A percentile compares a stretch with the other conserved stretches of the same genome.
These are phyloP conservation scores for Chrysanthemum lavandulifolium DNA, from an alignment of 129 eudicot species.

Conservation along the genomic window DNA sequence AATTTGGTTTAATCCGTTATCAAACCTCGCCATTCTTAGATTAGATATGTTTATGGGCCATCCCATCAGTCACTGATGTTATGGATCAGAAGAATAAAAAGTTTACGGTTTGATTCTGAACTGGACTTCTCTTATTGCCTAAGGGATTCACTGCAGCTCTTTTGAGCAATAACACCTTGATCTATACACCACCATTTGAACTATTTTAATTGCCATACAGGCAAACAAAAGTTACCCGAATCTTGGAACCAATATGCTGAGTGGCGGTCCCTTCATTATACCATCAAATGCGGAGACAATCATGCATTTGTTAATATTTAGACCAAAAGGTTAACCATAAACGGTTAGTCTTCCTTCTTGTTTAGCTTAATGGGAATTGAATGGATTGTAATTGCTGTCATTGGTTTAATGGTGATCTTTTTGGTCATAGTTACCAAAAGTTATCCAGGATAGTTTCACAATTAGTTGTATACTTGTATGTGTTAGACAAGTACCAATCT, in stretches of 20 bases:
- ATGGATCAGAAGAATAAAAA: too few species aligned
- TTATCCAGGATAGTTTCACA: slow-evolving; percentile 41
- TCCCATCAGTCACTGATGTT: too few species aligned
- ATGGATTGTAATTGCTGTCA: slow-evolving; percentile 46
- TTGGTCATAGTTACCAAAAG: slow-evolving; percentile 57
- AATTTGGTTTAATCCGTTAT: too few species aligned
- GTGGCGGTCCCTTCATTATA: slow-evolving; percentile 54
- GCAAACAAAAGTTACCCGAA: slow-evolving; percentile 53
- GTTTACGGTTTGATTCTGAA: too few species aligned
- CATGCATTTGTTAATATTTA: slow-evolving; percentile 78
- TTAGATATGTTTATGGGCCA: too few species aligned
- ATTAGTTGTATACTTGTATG: neutral
- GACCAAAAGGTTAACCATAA: slow-evolving; percentile 40
- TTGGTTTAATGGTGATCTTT: slow-evolving; percentile 53
- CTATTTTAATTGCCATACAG: slow-evolving; percentile 61
- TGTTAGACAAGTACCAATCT: too few species aligned
- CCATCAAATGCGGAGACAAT: neutral
- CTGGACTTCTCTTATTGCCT: slow-evolving; percentile 62
- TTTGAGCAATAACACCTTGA: slow-evolving; percentile 60
- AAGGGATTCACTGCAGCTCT: slow-evolving; percentile 57
- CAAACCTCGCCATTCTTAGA: too few species aligned
- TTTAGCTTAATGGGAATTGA: slow-evolving; percentile 69
- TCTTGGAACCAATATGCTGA: slow-evolving; percentile 69
- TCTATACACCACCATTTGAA: slow-evolving; percentile 50
- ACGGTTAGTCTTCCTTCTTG: slow-evolving; percentile 67